These are phyloP conservation scores for Teratosphaeria destructans DNA, from an alignment of 2,329 filamentous ascomycete genomes.

Conservation along the genomic window DNA sequence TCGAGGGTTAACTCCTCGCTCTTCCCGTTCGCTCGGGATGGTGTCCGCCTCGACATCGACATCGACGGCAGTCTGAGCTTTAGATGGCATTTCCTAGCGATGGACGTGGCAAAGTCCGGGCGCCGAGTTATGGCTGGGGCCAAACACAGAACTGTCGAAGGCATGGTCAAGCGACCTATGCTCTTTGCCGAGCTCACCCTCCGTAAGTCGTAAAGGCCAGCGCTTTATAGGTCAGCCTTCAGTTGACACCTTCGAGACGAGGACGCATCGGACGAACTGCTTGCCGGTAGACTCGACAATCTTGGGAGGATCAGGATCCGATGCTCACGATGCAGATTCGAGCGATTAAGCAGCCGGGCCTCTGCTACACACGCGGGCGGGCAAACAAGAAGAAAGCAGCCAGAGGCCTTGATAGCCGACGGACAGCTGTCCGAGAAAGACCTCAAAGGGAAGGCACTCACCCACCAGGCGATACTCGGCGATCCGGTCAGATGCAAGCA, in stretches of 20 bases:
- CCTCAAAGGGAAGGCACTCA: conserved; percentile 4
- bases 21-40: neutral
- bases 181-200: neutral
- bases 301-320: neutral
- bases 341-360: neutral
- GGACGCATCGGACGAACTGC: neutral
- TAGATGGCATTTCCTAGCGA: neutral
- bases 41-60: neutral
- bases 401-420: neutral
- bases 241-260: neutral
- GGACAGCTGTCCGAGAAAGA: conserved; percentile 2
- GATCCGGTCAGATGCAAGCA: neutral
- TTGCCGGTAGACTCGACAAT: neutral
- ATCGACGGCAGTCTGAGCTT: neutral
- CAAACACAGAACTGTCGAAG: neutral
- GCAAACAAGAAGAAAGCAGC: neutral
- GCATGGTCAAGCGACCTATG: neutral
- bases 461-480: conserved; percentile 2
- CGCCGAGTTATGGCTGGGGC: neutral
- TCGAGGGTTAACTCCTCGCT: neutral
- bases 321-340: neutral
- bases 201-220: neutral
- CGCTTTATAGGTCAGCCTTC: neutral
- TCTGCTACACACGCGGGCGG: neutral
- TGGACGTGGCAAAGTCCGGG: neutral